These are phyloP conservation scores for Cynanchum wilfordii DNA, from an alignment of 257 asterid species.

Conservation along the genomic window DNA sequence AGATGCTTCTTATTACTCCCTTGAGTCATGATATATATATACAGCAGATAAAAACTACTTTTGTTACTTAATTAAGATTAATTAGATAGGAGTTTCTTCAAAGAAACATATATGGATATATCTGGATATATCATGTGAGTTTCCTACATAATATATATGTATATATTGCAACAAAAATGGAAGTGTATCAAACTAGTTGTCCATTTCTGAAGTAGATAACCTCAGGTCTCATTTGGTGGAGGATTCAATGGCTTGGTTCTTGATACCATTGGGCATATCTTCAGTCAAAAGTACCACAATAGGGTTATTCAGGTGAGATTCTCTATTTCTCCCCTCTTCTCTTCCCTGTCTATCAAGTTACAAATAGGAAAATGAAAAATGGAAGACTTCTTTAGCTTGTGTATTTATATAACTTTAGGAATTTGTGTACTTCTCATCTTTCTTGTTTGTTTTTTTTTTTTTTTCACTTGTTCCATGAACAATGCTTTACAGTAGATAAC, in stretches of 20 bases:
- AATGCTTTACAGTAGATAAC: conserved; percentile 13
- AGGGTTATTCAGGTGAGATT: conserved; percentile 79
- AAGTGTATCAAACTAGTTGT: not conserved
- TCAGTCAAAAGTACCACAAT: conserved; percentile 85
- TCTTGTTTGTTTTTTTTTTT: not conserved
- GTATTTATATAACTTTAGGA: not conserved
- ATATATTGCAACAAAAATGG: not conserved
- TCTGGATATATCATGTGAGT: not conserved
- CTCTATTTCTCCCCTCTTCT: not conserved
- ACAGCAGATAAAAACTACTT: not conserved
- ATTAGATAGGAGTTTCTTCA: not conserved
- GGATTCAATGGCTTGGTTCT: conserved; percentile 84
- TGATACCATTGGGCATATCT: conserved; percentile 75
- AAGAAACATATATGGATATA: not conserved
- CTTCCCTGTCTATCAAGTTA: not conserved
- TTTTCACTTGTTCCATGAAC: not conserved
- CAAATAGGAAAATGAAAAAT: not conserved
- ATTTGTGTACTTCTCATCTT: not conserved
- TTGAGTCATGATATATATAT: not conserved
- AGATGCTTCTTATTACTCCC: not conserved
- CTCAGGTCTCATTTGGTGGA: conserved; percentile 72
- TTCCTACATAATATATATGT: not conserved
- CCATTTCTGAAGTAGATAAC: conserved; percentile 28
- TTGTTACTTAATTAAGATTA: not conserved
- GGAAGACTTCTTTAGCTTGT: not conserved